These are phyloP conservation scores for Malus hybrid DNA, from an alignment of 331 rosid genomes.

Conservation along the genomic window DNA sequence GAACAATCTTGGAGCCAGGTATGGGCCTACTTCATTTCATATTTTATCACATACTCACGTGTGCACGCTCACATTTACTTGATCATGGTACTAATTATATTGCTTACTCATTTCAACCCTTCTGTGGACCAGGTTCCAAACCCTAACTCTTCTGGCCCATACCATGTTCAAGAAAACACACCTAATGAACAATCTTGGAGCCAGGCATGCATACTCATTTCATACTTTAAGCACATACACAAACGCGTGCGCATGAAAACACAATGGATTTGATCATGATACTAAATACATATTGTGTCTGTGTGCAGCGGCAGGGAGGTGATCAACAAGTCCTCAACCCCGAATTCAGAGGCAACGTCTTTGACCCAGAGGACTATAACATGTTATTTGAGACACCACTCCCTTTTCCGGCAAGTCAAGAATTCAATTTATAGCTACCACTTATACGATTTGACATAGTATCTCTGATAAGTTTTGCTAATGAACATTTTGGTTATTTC, in stretches of 20 bases:
- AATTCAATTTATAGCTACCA: not conserved
- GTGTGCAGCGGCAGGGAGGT: not conserved
- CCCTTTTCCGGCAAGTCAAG: constrained; percentile 1
- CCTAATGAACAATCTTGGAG: not conserved
- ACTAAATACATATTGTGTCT: not conserved
- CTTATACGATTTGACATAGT: not conserved
- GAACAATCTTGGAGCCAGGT: constrained; percentile 23
- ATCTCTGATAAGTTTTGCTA: not conserved
- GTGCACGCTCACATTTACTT: not conserved
- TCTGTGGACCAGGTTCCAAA: not conserved
- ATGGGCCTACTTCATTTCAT: not conserved
- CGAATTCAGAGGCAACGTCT: not conserved
- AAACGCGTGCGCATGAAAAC: not conserved
- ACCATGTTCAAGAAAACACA: not conserved
- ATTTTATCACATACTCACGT: not conserved
- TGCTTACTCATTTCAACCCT: not conserved
- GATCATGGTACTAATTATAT: not conserved
- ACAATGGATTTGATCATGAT: not conserved
- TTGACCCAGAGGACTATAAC: not conserved
- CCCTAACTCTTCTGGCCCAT: not conserved
- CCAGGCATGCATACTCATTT: not conserved
- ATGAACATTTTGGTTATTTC: not conserved
- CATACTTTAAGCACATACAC: not conserved
- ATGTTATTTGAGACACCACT: not conserved
- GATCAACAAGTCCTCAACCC: not conserved